phyloP scores from a whole-genome alignment of 345 rosid genomes.

The Salix purpurea region DNA sequence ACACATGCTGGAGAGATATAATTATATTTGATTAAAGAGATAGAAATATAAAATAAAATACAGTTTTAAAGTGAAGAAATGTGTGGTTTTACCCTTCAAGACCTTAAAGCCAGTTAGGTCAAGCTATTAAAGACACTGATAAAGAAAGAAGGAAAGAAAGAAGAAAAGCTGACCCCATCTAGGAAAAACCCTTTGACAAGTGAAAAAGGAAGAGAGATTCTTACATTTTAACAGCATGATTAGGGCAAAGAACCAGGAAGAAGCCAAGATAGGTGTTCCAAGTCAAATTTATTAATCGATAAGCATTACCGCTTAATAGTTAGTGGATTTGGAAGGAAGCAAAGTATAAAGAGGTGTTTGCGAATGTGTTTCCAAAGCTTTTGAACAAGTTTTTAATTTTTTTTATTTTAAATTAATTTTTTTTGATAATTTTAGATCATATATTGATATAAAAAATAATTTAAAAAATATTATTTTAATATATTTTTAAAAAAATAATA shows the following conservation, averaged over 20 bases:
- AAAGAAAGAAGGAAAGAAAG: constrained; percentile 10
- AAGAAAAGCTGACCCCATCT: constrained; percentile 8
- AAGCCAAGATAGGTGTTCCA: constrained; percentile 4
- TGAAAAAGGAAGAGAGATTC: constrained; percentile 14
- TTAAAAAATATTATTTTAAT: no score
- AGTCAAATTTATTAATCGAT: not conserved
- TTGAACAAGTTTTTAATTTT: no score
- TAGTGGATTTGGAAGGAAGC: not conserved
- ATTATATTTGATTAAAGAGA: no score
- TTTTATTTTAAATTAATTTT: no score
- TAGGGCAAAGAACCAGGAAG: constrained; percentile 10
- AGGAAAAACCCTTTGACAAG: constrained; percentile 25
- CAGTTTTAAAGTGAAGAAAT: not conserved
- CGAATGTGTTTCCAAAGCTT: not conserved
- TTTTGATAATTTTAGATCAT: no score
- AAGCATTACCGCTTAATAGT: not conserved
- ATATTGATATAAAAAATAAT: no score
- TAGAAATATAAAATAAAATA: no score
- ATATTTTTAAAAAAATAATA: no score
- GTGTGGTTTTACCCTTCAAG: not conserved
- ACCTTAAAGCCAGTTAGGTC: constrained; percentile 4
- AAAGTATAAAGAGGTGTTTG: not conserved
- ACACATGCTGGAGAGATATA: no score
- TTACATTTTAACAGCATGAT: constrained; percentile 15
- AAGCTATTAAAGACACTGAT: constrained; percentile 5